phyloP scores from a whole-genome alignment of 2,329 filamentous ascomycete species.

The Verticillium zaregamsianum region DNA sequence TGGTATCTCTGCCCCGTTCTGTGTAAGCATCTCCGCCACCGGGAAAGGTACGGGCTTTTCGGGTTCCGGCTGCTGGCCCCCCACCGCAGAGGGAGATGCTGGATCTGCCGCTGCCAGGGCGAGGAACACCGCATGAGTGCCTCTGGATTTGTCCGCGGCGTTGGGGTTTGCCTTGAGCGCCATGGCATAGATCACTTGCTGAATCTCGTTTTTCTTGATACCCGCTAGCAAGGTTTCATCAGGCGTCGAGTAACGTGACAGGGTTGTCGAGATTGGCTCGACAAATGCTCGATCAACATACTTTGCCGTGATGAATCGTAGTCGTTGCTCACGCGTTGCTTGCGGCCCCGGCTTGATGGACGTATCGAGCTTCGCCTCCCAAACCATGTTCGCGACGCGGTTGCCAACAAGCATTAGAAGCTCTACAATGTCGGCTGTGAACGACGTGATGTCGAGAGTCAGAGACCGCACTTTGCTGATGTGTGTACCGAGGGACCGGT shows the following conservation, averaged over 20 bases:
- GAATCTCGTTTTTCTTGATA: slow-evolving; percentile 94
- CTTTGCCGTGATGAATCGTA: slow-evolving; percentile 94
- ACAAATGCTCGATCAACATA: slow-evolving; percentile 84
- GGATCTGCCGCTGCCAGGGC: slow-evolving; percentile 92
- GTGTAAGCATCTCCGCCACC: slow-evolving; percentile 83
- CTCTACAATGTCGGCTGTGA: slow-evolving; percentile 95
- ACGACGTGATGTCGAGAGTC: slow-evolving; percentile 91
- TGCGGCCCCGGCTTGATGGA: slow-evolving; percentile 68
- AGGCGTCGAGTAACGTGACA: slow-evolving; percentile 71
- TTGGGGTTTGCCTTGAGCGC: slow-evolving; percentile 87
- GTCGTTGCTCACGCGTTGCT: slow-evolving; percentile 81
- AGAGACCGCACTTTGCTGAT: slow-evolving; percentile 96
- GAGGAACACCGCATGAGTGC: slow-evolving; percentile 84
- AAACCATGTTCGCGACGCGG: slow-evolving; percentile 91
- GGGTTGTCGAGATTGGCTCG: slow-evolving; percentile 68
- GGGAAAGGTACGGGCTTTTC: slow-evolving; percentile 69
- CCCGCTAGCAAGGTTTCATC: slow-evolving; percentile 88
- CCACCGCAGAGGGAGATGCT: slow-evolving; percentile 61
- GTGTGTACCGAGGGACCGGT: slow-evolving; percentile 92
- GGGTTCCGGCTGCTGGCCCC: slow-evolving; percentile 31
- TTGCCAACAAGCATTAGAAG: slow-evolving; percentile 89
- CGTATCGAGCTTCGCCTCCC: slow-evolving; percentile 81
- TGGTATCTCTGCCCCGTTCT: slow-evolving; percentile 91
- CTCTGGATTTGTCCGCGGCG: slow-evolving; percentile 75
- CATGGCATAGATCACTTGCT: slow-evolving; percentile 86